Evolutionary conservation across 1,139 yeast species (phyloP).

Genomic region (Candida pseudocylindracea): DNA sequence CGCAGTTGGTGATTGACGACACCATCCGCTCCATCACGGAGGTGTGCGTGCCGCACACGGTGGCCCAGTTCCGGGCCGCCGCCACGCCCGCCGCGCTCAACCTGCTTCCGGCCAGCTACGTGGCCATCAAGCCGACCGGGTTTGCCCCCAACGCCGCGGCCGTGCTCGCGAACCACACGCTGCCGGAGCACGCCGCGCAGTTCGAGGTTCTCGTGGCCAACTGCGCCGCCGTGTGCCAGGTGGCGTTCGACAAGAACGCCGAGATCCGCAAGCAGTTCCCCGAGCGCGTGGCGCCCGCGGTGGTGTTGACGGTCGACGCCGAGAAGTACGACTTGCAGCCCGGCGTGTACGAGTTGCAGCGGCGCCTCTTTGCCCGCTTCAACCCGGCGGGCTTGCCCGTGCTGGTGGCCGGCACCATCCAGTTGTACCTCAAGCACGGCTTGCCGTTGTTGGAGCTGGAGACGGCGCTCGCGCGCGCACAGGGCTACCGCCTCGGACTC

Average conservation of each 20-base stretch:
- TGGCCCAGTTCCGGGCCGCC: constrained; percentile 15
- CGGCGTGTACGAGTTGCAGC: constrained; percentile 81
- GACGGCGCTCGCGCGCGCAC: constrained; percentile 35
- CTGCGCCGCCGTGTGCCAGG: constrained; percentile 33
- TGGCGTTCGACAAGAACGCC: constrained; percentile 33
- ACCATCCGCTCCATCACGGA: constrained; percentile 47
- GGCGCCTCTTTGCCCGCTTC: constrained; percentile 55
- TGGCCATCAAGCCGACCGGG: constrained; percentile 90
- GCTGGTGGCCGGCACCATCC: constrained; percentile 79
- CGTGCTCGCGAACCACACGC: constrained; percentile 39
- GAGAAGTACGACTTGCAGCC: constrained; percentile 75
- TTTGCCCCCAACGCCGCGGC: constrained; percentile 56
- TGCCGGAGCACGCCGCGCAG: constrained; percentile 17
- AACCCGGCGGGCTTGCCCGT: constrained; percentile 36
- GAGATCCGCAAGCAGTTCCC: constrained; percentile 31
- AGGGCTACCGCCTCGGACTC: constrained; percentile 58
- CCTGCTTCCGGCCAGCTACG: constrained; percentile 54
- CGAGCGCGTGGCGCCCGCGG: constrained; percentile 54
- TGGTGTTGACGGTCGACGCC: constrained; percentile 79
- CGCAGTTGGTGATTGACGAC: constrained; percentile 39
- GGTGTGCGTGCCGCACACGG: constrained; percentile 52
- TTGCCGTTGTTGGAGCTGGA: constrained; percentile 39
- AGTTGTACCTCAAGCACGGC: constrained; percentile 70
- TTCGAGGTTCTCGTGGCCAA: constrained; percentile 44
- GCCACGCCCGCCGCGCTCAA: constrained; percentile 26